Conservation (phyloP, 202 grass and related monocot species). For the Bolboschoenoplectus hybrid region DNA sequence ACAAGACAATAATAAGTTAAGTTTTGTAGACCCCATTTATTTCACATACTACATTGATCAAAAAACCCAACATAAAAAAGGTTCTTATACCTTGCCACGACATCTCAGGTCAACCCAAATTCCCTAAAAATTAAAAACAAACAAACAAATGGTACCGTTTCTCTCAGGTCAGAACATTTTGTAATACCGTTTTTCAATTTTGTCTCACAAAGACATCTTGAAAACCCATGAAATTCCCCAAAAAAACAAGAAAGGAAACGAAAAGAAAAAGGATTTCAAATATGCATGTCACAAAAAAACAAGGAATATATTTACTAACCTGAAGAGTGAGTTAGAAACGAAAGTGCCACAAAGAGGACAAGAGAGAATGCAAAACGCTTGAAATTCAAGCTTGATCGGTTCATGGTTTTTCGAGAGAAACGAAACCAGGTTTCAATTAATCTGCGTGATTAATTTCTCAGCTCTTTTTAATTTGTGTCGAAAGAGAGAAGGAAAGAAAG, state of each 20-base stretch:
- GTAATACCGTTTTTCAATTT: neutral
- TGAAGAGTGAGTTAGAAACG: constrained; percentile 42
- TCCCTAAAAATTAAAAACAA: neutral
- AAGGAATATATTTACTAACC: constrained; percentile 42
- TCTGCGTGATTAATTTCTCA: neutral
- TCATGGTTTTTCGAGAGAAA: constrained; percentile 33
- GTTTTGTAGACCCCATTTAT: constrained; percentile 9
- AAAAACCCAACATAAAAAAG: neutral
- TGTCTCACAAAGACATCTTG: neutral
- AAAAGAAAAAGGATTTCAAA: constrained; percentile 8
- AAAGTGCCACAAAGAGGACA: constrained; percentile 47
- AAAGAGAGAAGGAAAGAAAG: neutral
- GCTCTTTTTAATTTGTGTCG: constrained; percentile 7
- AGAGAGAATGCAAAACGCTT: constrained; percentile 29
- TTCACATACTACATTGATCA: constrained; percentile 22
- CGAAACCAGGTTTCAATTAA: neutral
- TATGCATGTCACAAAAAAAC: neutral
- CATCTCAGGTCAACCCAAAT: constrained; percentile 10
- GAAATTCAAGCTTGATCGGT: constrained; percentile 18
- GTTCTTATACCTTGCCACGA: neutral
- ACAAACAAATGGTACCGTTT: constrained; percentile 5
- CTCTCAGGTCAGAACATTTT: neutral
- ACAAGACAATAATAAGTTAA: neutral
- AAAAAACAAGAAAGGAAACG: neutral
- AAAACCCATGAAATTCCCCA: neutral